Evolutionary conservation across 495 filamentous ascomycete genomes (phyloP), one percentile per base, ranked within the genome.

Genomic region (Neurospora discreta): DNA sequence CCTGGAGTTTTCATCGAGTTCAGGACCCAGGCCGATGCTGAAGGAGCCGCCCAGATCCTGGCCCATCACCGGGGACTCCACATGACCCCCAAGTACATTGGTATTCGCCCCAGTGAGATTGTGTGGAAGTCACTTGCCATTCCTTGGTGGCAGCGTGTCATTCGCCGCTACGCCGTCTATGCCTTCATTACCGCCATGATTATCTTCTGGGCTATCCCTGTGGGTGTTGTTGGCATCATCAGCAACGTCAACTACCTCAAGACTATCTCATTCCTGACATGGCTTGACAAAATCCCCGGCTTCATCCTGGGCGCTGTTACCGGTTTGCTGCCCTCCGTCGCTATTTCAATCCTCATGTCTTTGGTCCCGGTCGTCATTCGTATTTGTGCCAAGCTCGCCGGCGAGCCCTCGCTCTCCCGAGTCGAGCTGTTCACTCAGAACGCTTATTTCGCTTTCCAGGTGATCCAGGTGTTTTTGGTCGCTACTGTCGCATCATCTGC

Each of bases 131-230:
- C 95, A 75, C 85, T 98, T 58, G 86, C 87, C 70, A 93, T 99
- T 76, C 90, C 89, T 68, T 97, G 94, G 94, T 94, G 91, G 89
- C 91, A 95, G 78, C 85, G 88, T 40, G 82, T 97, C 39, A 76
- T 96, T 65, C 92, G 94, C 67, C 84, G 89, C 79, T 86, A 90
- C 70, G 86, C 83, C 16, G 91, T 92, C 13, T 81, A 90, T 60
- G 88, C 84, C 68, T 91, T 95, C 79, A 89, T 98, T 70, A 78
- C 82, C 36, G 92, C 86, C 26, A 81, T 98, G 81, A 93, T 98
- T 77, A 86, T 99, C 77, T 98, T 99, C 86, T 98, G 94, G 93
- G 92, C 93, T 5, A 92, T 99, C 72, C 95, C 95, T 4, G 93
- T 97, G 41, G 92, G 90, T 26, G 85, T 93, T 71, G 93, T 98